Base-by-base conservation (phyloP, 805 yeast species). In the Wickerhamiella bombiphila region DNA sequence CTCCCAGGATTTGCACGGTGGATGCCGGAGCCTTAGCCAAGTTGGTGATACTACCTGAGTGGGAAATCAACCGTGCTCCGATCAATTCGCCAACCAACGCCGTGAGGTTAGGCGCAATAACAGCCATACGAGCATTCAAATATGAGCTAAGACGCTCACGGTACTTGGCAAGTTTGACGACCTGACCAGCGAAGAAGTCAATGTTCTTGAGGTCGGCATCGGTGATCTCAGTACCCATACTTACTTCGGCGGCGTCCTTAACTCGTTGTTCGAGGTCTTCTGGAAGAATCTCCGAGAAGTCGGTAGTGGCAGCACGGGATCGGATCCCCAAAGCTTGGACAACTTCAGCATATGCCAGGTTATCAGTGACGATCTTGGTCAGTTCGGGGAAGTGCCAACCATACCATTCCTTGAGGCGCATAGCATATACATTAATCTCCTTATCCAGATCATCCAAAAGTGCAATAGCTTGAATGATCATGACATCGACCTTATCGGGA, bases 341-440 rank as follows among this genome's bases (percentile, higher is more conserved):
- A 51, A 85, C 80, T 68, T 93, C 79, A 44, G 97, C 97, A 61
- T 76, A 88, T 34, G 96, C 96, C 52, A 82, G 88, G 49, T 94
- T 86, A 65, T 88, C 98, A 50, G 79, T 76, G 52, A 91, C 80
- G 60, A 88, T 83, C 72, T 91, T 91, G 54, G 96, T 95, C 74
- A 91, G 74, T 64, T 91, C 98, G 29, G 98, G 98, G 77, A 91
- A 91, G 64, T 91, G 98, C 98, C 98, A 91, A 49, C 98, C 98
- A 66, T 91, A 91, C 98, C 98, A 91, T 67, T 91, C 98, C 68
- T 88, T 91, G 65, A 88, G 75, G 68, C 98, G 77, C 98, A 91
- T 91, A 50, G 97, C 94, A 55, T 88, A 91, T 37, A 96, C 91
- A 68, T 91, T 91, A 54, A 91, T 72, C 63, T 91, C 98, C 66